Evolutionary conservation across 805 yeast species (phyloP).

Genomic region (Deakozyma indianensis): DNA sequence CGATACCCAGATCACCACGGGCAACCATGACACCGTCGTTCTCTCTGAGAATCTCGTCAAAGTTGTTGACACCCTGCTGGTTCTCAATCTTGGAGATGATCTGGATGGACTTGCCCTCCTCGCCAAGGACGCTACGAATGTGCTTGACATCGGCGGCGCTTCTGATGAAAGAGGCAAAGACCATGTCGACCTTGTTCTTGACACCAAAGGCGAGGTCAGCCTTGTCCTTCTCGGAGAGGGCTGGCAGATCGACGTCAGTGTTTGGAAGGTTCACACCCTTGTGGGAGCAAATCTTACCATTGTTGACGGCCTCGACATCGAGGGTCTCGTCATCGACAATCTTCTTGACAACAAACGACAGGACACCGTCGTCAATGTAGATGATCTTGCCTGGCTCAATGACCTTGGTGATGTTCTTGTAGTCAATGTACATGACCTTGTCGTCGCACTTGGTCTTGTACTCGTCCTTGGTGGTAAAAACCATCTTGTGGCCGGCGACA

Average conservation of each 20-base stretch:
- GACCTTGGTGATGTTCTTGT: conserved; percentile 92
- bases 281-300: conserved; percentile 92
- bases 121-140: conserved; percentile 91
- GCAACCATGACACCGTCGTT: conserved; percentile 99
- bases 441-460: conserved; percentile 62
- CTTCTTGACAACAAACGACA: conserved; percentile 85
- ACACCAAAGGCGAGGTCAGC: conserved; percentile 90
- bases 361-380: conserved; percentile 95
- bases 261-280: conserved; percentile 99
- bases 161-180: conserved; percentile 97
- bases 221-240: conserved; percentile 92
- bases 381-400: conserved; percentile 77
- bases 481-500: conserved; percentile 76
- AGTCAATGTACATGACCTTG: conserved; percentile 78
- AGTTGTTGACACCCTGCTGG: conserved; percentile 99
- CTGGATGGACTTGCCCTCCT: conserved; percentile 91
- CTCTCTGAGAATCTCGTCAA: conserved; percentile 84
- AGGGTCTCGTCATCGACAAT: conserved; percentile 66
- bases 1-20: conserved; percentile 99
- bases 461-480: conserved; percentile 78
- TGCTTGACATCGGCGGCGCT: conserved; percentile 77
- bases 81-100: conserved; percentile 96
- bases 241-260: conserved; percentile 97
- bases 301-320: conserved; percentile 79
- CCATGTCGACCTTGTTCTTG: conserved; percentile 94